A percentile compares a stretch with the other conserved stretches of the same genome.
phyloP scores from a whole-genome alignment of 495 filamentous ascomycete genomes.

The Margaritispora aquatica region DNA sequence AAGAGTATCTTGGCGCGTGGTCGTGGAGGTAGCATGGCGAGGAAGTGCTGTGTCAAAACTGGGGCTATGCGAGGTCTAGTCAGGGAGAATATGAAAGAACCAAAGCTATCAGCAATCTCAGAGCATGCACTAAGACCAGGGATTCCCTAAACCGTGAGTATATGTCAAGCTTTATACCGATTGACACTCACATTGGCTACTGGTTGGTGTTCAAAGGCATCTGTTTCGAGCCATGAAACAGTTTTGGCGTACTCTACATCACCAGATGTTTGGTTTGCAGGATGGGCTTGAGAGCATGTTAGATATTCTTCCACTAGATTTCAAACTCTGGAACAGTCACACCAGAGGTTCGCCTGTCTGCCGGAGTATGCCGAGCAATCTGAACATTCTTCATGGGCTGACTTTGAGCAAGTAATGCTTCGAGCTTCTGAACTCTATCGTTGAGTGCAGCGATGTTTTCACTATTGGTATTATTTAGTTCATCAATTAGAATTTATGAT shows the following conservation, averaged over 20 bases:
- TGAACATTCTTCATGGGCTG: background rate
- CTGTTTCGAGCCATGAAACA: constrained; percentile 6
- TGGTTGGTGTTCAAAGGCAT: constrained; percentile 12
- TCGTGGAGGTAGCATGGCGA: background rate
- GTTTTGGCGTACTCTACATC: constrained; percentile 3
- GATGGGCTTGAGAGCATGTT: background rate
- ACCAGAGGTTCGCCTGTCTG: background rate
- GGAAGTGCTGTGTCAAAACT: background rate
- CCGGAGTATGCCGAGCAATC: background rate
- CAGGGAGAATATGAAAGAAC: constrained; percentile 5
- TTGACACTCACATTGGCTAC: background rate
- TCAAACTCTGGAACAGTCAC: background rate
- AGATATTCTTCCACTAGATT: background rate
- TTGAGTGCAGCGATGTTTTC: constrained; percentile 4
- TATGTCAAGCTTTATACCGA: background rate
- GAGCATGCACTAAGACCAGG: background rate
- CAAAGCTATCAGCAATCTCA: constrained; percentile 5
- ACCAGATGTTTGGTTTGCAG: background rate
- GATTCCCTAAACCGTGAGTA: background rate
- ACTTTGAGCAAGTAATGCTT: constrained; percentile 2
- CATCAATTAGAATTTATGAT: no score
- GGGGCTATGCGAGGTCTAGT: background rate
- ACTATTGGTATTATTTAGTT: background rate
- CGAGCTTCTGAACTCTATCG: constrained; percentile 4
- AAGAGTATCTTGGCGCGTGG: background rate